Percentiles rank a stretch among this genome's conserved stretches.
Conservation (phyloP, 345 rosid genomes). For the Populus ilicifolia region DNA sequence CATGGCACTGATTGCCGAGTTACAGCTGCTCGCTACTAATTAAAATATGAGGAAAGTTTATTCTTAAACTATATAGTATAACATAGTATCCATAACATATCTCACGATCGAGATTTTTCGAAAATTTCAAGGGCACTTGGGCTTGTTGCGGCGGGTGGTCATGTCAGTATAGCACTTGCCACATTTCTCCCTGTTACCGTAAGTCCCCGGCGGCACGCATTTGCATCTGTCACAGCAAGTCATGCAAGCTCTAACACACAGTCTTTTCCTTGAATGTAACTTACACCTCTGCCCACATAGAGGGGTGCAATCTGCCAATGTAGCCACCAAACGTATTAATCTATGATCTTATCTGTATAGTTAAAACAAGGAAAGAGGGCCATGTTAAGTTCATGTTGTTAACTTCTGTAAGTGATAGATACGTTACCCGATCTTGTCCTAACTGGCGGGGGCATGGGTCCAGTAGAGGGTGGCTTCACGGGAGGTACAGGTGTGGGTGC, state of each 20-base stretch:
- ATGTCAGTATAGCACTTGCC: slow-evolving; percentile 83
- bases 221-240: slow-evolving; percentile 90
- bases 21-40: no score
- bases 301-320: slow-evolving; percentile 58
- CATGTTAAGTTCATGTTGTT: neutral
- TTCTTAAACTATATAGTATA: no score
- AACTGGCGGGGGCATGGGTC: slow-evolving; percentile 28
- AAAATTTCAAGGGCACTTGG: slow-evolving; percentile 64
- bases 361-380: neutral
- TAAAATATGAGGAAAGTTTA: no score
- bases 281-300: slow-evolving; percentile 69
- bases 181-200: slow-evolving; percentile 74
- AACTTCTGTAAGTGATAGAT: neutral
- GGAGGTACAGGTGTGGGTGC: slow-evolving; percentile 15
- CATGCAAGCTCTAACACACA: slow-evolving; percentile 74
- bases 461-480: neutral
- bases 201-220: slow-evolving; percentile 95
- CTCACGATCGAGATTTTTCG: no score
- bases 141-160: slow-evolving; percentile 60
- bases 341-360: neutral
- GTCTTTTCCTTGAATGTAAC: slow-evolving; percentile 60
- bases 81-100: no score
- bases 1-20: no score
- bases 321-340: neutral
- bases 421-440: slow-evolving; percentile 51